Conservation (phyloP, 352 stramenopile species). For the Thalassiosira mediterranea region DNA sequence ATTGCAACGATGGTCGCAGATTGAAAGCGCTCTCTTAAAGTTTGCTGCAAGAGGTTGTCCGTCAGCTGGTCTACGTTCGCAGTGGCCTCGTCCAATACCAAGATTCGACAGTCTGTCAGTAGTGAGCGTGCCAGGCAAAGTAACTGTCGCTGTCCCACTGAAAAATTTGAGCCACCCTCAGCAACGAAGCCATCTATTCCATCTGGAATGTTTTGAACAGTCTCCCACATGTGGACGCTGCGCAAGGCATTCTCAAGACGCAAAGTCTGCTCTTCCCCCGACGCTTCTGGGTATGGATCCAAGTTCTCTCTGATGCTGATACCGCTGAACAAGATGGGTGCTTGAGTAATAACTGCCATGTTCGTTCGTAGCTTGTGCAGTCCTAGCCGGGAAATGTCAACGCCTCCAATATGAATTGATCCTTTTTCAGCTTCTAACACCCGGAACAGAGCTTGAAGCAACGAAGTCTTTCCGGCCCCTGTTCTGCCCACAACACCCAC, state of each 20-base stretch:
- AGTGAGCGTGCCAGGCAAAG: constrained; percentile 94
- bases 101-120: constrained; percentile 86
- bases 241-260: constrained; percentile 57
- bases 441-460: constrained; percentile 90
- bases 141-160: constrained; percentile 92
- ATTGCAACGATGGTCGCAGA: constrained; percentile 93
- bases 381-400: constrained; percentile 87
- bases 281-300: constrained; percentile 83
- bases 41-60: constrained; percentile 85
- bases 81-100: constrained; percentile 93
- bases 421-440: constrained; percentile 88
- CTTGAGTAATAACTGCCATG: constrained; percentile 93
- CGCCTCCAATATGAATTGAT: constrained; percentile 88
- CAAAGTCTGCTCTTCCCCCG: not conserved
- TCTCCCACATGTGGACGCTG: constrained; percentile 57
- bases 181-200: too few relatives aligned
- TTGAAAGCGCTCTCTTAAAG: constrained; percentile 85
- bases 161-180: constrained; percentile 91
- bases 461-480: constrained; percentile 61
- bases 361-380: constrained; percentile 84
- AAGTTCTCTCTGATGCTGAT: constrained; percentile 87
- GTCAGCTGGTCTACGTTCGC: constrained; percentile 85
- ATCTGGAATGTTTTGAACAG: constrained; percentile 70
- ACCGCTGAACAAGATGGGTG: constrained; percentile 92
- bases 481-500: constrained; percentile 87